Percentiles rank a stretch among this genome's conserved stretches.
phyloP scores from a whole-genome alignment of 2,329 filamentous ascomycete species.

The Microthyrium microscopicum region DNA sequence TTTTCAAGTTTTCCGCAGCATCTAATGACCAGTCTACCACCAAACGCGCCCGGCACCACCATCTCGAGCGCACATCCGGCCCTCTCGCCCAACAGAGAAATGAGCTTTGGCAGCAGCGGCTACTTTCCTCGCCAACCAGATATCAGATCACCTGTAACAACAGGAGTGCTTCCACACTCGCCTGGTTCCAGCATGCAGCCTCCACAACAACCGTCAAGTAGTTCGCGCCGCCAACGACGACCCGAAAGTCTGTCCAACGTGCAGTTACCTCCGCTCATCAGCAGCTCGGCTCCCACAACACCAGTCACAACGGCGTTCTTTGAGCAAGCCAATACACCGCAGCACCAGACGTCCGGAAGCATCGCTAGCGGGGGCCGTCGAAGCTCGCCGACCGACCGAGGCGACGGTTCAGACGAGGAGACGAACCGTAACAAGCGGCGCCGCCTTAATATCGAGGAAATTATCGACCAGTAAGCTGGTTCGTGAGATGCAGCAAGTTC shows the following conservation, averaged over 20 bases:
- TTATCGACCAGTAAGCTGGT: conserved; percentile 6
- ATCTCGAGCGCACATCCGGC: conserved; percentile 1
- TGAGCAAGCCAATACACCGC: background rate
- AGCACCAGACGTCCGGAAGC: background rate
- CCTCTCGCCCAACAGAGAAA: background rate
- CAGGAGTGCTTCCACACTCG: conserved; percentile 6
- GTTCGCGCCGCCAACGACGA: conserved; percentile 1
- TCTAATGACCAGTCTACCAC: conserved; percentile 7
- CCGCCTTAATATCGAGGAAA: conserved; percentile 10
- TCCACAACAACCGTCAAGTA: background rate
- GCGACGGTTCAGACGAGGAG: conserved; percentile 1
- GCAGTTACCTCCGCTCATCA: conserved; percentile 7
- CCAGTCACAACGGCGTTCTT: conserved; percentile 5
- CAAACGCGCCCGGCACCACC: background rate
- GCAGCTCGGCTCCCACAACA: conserved; percentile 7
- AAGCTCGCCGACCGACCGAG: background rate
- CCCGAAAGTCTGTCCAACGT: conserved; percentile 1
- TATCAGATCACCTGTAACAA: background rate
- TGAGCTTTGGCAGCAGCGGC: too few species aligned
- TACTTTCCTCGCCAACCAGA: background rate
- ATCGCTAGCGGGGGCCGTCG: background rate
- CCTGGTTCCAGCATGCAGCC: background rate
- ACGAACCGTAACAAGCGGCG: conserved; percentile 9
- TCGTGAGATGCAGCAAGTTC: too few species aligned
- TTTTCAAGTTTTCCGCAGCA: conserved; percentile 4